phyloP scores from a whole-genome alignment of 176 grass and related monocot species.

The Poa pratensis region DNA sequence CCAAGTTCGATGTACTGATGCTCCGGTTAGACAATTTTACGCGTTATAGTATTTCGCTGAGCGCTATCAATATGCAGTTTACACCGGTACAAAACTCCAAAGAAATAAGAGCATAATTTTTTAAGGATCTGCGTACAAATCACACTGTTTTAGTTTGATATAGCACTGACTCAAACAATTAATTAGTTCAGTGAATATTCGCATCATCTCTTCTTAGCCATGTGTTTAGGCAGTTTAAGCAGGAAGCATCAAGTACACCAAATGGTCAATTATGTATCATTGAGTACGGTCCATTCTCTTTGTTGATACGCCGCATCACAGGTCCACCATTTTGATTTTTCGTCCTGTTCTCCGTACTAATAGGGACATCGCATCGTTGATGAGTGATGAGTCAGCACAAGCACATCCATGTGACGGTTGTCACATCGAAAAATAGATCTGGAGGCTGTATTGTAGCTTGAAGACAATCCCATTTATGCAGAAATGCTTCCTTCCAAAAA shows the following conservation, averaged over 20 bases:
- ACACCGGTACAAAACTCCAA: background rate
- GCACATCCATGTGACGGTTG: slow-evolving; percentile 36
- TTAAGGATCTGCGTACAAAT: slow-evolving; percentile 1
- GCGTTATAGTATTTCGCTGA: background rate
- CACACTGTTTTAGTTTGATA: background rate
- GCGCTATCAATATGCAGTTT: background rate
- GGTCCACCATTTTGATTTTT: slow-evolving; percentile 25
- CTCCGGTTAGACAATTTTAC: background rate
- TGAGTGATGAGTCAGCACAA: slow-evolving; percentile 40
- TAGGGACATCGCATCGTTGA: slow-evolving; percentile 37
- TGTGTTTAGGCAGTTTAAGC: background rate
- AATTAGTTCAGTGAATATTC: background rate
- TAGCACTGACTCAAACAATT: background rate
- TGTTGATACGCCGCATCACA: slow-evolving; percentile 47
- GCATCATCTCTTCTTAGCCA: slow-evolving; percentile 4
- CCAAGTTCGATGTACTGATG: slow-evolving; percentile 47
- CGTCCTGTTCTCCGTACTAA: slow-evolving; percentile 27
- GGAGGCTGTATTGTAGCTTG: slow-evolving; percentile 14
- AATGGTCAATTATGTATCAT: slow-evolving; percentile 14
- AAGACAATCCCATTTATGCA: slow-evolving; percentile 27
- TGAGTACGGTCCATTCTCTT: background rate
- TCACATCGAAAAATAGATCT: slow-evolving; percentile 22
- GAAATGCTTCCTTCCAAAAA: background rate
- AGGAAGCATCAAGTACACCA: slow-evolving; percentile 29
- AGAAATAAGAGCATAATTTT: background rate